Conservation (phyloP, 305 asterid species). For the Caryopteris hybrid region DNA sequence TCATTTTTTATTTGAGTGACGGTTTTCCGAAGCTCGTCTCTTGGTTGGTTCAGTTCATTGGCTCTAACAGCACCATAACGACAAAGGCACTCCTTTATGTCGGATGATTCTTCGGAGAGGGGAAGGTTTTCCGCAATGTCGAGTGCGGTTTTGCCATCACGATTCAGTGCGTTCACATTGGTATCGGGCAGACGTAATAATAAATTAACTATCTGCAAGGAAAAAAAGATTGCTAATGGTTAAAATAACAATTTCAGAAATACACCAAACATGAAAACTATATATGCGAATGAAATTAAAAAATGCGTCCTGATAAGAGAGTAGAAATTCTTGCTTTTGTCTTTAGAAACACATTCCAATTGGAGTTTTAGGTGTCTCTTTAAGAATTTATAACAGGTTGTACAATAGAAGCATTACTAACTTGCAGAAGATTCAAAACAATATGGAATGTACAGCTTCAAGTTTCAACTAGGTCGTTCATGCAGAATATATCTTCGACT, state of each 20-base stretch:
- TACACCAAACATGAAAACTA: neutral
- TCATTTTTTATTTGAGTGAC: constrained; percentile 55
- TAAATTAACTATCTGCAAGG: constrained; percentile 44
- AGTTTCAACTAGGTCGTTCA: neutral
- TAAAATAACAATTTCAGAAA: neutral
- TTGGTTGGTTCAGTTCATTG: constrained; percentile 54
- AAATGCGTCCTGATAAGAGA: neutral
- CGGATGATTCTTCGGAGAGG: constrained; percentile 52
- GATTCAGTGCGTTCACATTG: constrained; percentile 55
- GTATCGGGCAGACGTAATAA: constrained; percentile 48
- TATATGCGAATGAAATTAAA: neutral
- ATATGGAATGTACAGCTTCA: neutral
- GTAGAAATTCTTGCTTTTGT: neutral
- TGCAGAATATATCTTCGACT: neutral
- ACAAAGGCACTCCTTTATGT: constrained; percentile 43
- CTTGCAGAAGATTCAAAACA: neutral
- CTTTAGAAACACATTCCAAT: neutral
- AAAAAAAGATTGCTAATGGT: neutral
- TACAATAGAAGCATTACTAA: neutral
- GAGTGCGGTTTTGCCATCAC: constrained; percentile 55
- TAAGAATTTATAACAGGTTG: too few relatives aligned
- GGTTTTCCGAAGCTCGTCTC: constrained; percentile 60
- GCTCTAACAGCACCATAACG: constrained; percentile 51
- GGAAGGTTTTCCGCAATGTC: constrained; percentile 58
- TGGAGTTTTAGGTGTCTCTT: neutral